Evolutionary conservation across 2,329 filamentous ascomycete genomes (phyloP), one percentile per base, ranked within the genome.

Genomic region (Trichoderma harzianum): DNA sequence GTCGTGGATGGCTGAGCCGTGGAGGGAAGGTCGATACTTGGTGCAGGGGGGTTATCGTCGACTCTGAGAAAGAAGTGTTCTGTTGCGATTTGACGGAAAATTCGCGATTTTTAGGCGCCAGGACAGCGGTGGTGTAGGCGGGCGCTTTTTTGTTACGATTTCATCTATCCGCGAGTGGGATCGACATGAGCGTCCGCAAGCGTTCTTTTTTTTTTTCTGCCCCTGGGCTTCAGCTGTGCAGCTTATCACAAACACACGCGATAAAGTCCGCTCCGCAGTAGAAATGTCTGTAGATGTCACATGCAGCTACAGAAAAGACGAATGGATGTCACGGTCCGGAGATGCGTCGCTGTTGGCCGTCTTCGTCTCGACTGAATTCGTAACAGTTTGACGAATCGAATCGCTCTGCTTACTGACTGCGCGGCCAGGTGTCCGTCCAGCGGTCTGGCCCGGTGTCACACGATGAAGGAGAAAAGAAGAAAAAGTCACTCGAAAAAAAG

Each of bases 151-250:
- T 26, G 39, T 63, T 72, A 72, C 51, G 64, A 57, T 24, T 68
- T 68, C 70, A 63, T 72, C 70, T 53, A 34, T 34, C 32, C 43
- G 64, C 58, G 28, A 53, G 66, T 69, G 70, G 63, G 70, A 68
- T 63, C 24, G 64, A 63, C 64, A 53, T 57, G 55, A 57, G 64
- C 26, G 39, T 63, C 26, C 43, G 57, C 32, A 63, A 63, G 70
- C 61, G 64, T 32, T 30, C 62, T 30, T 18, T 43, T n/a, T 16
- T 16, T 21, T 51, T 51, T 51, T 24, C n/a, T 24, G 8, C 21
- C n/a, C 47, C 47, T 24, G n/a, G 43, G 71, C 43, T 70, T 32
- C 71, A 60, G 60, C 34, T 65, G 26, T 14, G n/a, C 66, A 58
- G 51, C 47, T 63, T 58, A 21, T 16, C 34, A 72, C 18, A 51